Base-by-base conservation (phyloP, 192 early-diverging fungal species). In the Kickxella alabastrina region DNA sequence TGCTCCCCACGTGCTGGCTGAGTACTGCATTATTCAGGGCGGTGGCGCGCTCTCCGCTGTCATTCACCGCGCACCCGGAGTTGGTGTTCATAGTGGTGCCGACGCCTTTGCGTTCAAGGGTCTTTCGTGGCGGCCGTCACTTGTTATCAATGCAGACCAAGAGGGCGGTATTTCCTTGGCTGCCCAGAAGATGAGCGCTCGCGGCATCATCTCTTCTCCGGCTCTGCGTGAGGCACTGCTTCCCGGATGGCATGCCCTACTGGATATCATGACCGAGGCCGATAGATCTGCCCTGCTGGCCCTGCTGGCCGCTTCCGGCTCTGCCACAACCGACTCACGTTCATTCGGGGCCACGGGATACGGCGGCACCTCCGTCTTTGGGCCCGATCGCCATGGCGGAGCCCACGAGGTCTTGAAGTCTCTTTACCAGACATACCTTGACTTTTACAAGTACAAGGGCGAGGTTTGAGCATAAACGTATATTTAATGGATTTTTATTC, bases 11-110 rank as follows among this genome's bases (percentile, higher is more conserved):
- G 44, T 76, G 12, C 47, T 76, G 19, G 61, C 73, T 13, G 73
- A 76, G 39, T 76, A 76, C 43, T 76, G 73, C 32, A 51, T 69
- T 18, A 61, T 76, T 22, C 73, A 76, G 47, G 61, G 59, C 43
- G 65, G 61, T 21, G 73, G 53, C 10, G 62, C 48, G 0, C 25
- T 54, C 23, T 38, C 51, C 22, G 24, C 40, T 0, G 45, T 43
- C 2, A 40, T 41, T 0, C 41, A 40, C 21, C 28, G 21, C 29
- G n/a, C n/a, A n/a, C n/a, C n/a, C n/a, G 35, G 31, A 37, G 22
- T 26, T 10, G 19, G 27, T n/a, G 41, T 25, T 3, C 24, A 14
- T 4, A 28, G 26, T 8, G 26, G 17, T 2, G 3, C 41, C 19
- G 41, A 34, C 10, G 17, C 13, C 12, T 35, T 21, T 29, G 10